Evolutionary conservation across 2,329 filamentous ascomycete genomes (phyloP).

Genomic region (Ophiostoma novo-ulmi): DNA sequence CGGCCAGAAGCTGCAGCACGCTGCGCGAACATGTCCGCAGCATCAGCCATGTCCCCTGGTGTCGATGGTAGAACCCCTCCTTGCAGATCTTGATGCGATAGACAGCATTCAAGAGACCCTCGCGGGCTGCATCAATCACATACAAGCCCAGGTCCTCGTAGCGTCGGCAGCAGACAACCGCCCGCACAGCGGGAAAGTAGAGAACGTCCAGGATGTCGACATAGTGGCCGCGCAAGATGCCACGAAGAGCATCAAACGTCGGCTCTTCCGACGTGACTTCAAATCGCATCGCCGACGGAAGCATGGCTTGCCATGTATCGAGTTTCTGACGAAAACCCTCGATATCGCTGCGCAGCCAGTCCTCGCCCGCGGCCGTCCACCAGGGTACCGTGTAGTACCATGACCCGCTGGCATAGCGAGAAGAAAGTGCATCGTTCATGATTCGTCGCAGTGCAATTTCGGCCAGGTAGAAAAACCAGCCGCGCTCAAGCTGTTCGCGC

Average conservation of each 20-base stretch:
- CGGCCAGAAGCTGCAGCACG: conserved; percentile 15
- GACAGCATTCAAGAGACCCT: conserved; percentile 19
- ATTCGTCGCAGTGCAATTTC: conserved; percentile 22
- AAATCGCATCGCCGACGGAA: conserved; percentile 22
- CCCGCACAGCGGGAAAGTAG: conserved; percentile 20
- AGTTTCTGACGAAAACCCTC: not conserved
- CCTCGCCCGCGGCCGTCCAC: conserved; percentile 14
- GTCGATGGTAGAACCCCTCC: conserved; percentile 22
- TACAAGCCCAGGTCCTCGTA: not conserved
- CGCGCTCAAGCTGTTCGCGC: conserved; percentile 16
- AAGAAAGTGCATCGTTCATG: conserved; percentile 21
- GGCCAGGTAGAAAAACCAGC: conserved; percentile 24
- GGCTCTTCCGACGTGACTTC: conserved; percentile 12
- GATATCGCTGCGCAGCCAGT: not conserved
- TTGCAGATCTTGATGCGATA: conserved; percentile 23
- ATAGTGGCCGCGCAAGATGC: conserved; percentile 21
- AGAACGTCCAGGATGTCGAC: conserved; percentile 21
- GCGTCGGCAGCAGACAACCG: not conserved
- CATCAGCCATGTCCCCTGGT: conserved; percentile 23
- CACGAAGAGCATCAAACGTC: conserved; percentile 14
- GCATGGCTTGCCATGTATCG: conserved; percentile 17
- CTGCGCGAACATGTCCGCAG: conserved; percentile 21
- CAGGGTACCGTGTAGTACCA: conserved; percentile 13
- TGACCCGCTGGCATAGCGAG: conserved; percentile 15
- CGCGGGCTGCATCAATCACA: conserved; percentile 1